Evolutionary conservation across 2,329 filamentous ascomycete species (phyloP).

Genomic region (Sphaceloma murrayae): DNA sequence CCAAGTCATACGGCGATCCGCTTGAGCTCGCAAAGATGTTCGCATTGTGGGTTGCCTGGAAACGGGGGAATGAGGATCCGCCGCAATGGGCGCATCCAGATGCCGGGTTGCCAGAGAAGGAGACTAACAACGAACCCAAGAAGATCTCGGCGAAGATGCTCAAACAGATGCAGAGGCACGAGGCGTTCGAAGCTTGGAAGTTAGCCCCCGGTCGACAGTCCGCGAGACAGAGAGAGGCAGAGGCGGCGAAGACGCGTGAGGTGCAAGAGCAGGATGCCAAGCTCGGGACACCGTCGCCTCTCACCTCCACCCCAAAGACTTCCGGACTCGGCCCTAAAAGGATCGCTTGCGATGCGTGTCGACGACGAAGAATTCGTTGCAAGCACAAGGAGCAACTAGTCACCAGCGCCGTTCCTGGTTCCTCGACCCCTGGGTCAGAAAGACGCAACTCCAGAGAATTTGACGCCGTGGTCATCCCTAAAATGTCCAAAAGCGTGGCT

Average conservation of each 20-base stretch:
- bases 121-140: constrained; percentile 41
- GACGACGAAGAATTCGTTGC: constrained; percentile 52
- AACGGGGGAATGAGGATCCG: constrained; percentile 53
- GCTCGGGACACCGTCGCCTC: constrained; percentile 30
- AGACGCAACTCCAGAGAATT: constrained; percentile 14
- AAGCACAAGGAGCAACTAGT: constrained; percentile 51
- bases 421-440: constrained; percentile 11
- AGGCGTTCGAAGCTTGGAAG: constrained; percentile 36
- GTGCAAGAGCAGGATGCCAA: constrained; percentile 1
- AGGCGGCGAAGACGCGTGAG: constrained; percentile 19
- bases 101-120: constrained; percentile 41
- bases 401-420: neutral
- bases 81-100: constrained; percentile 54
- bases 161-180: constrained; percentile 47
- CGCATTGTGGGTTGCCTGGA: constrained; percentile 58
- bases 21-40: constrained; percentile 51
- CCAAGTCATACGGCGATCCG: constrained; percentile 52
- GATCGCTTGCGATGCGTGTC: constrained; percentile 53
- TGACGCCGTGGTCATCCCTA: constrained; percentile 9
- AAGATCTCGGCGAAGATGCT: constrained; percentile 47
- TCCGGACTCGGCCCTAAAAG: constrained; percentile 52
- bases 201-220: constrained; percentile 39
- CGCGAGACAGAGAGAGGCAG: constrained; percentile 28
- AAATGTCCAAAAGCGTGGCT: constrained; percentile 14
- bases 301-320: constrained; percentile 44